A percentile compares a stretch with the other conserved stretches of the same genome.
Evolutionary conservation across 176 grass and related monocot species (phyloP).

Genomic region (Typha latifolia): DNA sequence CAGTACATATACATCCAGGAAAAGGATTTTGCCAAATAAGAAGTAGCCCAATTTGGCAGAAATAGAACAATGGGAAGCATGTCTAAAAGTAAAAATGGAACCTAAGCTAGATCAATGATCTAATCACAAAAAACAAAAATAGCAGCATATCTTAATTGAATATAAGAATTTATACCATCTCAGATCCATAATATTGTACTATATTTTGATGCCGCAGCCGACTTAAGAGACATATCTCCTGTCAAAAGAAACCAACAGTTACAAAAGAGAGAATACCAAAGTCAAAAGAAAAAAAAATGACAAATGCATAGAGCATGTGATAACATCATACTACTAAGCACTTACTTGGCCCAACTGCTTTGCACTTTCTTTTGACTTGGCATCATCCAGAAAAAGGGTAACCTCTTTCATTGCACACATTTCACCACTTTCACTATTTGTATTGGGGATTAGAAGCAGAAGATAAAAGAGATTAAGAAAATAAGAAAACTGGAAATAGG

Average conservation of each 20-base stretch:
- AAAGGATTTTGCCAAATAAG: too few relatives aligned
- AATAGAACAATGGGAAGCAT: too few relatives aligned
- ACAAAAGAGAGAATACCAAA: conserved; percentile 10
- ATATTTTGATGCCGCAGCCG: conserved; percentile 90
- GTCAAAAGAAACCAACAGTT: conserved; percentile 29
- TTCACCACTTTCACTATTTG: conserved; percentile 79
- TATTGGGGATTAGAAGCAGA: conserved; percentile 14
- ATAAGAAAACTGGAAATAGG: conserved; percentile 4
- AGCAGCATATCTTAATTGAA: too few relatives aligned
- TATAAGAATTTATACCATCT: conserved; percentile 61
- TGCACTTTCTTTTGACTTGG: conserved; percentile 96
- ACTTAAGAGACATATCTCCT: conserved; percentile 98
- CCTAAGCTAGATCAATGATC: too few relatives aligned
- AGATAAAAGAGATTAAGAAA: conserved; percentile 21
- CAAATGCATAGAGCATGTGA: conserved; percentile 13
- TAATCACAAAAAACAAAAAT: too few relatives aligned
- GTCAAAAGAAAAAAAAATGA: conserved; percentile 17
- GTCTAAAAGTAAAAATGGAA: too few relatives aligned
- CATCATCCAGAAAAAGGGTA: conserved; percentile 95
- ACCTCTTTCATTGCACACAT: conserved; percentile 99
- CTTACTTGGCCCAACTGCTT: conserved; percentile 82
- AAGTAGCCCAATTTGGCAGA: too few relatives aligned
- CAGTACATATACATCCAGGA: too few relatives aligned
- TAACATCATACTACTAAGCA: not conserved
- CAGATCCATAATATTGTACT: conserved; percentile 91